phyloP scores from a whole-genome alignment of 140 eudicot genomes.

The Bidens hawaiensis region DNA sequence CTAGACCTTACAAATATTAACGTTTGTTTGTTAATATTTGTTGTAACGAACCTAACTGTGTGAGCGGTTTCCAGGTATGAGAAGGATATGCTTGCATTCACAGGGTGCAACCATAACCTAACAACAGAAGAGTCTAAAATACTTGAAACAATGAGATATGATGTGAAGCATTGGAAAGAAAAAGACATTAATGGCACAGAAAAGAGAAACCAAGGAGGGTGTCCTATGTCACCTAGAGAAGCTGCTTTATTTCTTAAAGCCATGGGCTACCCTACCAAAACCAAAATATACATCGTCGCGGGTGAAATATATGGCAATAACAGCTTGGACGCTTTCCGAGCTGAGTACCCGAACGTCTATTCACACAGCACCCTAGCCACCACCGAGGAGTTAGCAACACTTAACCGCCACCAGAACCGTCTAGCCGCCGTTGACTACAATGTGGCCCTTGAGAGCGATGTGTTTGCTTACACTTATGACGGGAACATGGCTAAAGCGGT shows the following conservation, averaged over 20 bases:
- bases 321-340: slow-evolving; percentile 58
- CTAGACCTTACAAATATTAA: too few relatives aligned
- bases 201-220: slow-evolving; percentile 68
- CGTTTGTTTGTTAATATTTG: too few relatives aligned
- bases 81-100: slow-evolving; percentile 96
- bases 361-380: slow-evolving; percentile 77
- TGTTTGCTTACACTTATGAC: slow-evolving; percentile 72
- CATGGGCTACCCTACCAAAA: slow-evolving; percentile 69
- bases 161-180: slow-evolving; percentile 90
- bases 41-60: not conserved
- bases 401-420: slow-evolving; percentile 62
- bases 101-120: slow-evolving; percentile 90
- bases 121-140: slow-evolving; percentile 55
- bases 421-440: slow-evolving; percentile 87
- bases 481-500: slow-evolving; percentile 99
- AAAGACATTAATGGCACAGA: slow-evolving; percentile 72
- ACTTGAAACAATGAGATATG: slow-evolving; percentile 66
- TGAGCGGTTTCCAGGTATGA: slow-evolving; percentile 55
- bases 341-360: slow-evolving; percentile 70
- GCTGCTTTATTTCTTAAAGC: slow-evolving; percentile 91
- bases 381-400: slow-evolving; percentile 53
- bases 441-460: slow-evolving; percentile 83
- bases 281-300: slow-evolving; percentile 80
- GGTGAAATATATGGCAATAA: slow-evolving; percentile 73
- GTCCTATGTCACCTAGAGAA: slow-evolving; percentile 96